A percentile compares a stretch with the other conserved stretches of the same genome.
phyloP scores from a whole-genome alignment of 495 filamentous ascomycete genomes.

The Thermochaetoides thermophila region DNA sequence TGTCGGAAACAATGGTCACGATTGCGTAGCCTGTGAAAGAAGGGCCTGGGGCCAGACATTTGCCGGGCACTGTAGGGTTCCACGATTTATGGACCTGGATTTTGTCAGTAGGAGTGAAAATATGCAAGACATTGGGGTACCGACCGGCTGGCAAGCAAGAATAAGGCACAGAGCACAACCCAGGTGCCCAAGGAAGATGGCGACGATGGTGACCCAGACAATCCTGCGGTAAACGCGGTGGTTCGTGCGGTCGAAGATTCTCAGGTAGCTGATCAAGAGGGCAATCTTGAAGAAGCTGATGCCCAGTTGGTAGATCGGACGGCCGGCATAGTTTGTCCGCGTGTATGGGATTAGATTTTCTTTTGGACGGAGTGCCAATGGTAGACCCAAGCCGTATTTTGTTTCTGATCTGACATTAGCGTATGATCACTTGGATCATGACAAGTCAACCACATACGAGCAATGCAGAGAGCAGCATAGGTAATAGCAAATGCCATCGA shows the following conservation, averaged over 20 bases:
- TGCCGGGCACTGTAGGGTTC: slow-evolving; percentile 22
- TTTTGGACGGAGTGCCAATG: slow-evolving; percentile 25
- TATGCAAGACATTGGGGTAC: neutral
- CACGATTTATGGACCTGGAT: slow-evolving; percentile 35
- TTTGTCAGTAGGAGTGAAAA: neutral
- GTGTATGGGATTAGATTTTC: slow-evolving; percentile 27
- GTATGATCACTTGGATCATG: too few relatives aligned
- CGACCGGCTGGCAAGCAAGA: slow-evolving; percentile 38
- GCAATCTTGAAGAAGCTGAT: slow-evolving; percentile 46
- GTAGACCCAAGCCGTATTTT: slow-evolving; percentile 36
- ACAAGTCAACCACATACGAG: slow-evolving; percentile 35
- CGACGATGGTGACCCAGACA: slow-evolving; percentile 31
- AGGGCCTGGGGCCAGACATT: slow-evolving; percentile 34
- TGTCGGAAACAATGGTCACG: slow-evolving; percentile 38
- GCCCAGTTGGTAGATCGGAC: slow-evolving; percentile 44
- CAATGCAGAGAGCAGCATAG: slow-evolving; percentile 35
- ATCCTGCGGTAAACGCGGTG: slow-evolving; percentile 31
- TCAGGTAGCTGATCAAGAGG: slow-evolving; percentile 41
- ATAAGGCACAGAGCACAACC: slow-evolving; percentile 36
- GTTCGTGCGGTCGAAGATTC: slow-evolving; percentile 33
- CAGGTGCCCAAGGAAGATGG: slow-evolving; percentile 32
- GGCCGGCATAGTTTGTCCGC: slow-evolving; percentile 39
- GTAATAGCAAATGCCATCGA: slow-evolving; percentile 30
- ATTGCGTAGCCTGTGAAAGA: slow-evolving; percentile 40
- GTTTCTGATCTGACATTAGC: too few relatives aligned